Evolutionary conservation across 768 basidiomycete species (phyloP).

Genomic region (Tylopilus vinaceipallidus): DNA sequence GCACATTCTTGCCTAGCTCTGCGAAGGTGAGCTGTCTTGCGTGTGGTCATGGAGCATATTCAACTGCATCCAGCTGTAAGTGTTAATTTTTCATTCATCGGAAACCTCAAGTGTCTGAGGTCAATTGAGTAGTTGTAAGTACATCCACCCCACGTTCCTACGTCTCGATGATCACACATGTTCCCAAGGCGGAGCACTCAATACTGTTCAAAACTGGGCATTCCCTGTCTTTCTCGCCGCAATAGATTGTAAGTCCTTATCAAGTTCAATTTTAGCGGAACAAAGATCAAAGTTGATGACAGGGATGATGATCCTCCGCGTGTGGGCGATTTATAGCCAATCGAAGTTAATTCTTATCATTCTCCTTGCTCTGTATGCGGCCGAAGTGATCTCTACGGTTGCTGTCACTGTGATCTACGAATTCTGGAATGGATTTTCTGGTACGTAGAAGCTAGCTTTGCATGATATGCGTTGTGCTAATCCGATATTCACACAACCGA

Average conservation of each 20-base stretch:
- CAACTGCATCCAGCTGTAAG: background rate
- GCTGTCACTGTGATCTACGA: background rate
- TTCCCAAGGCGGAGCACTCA: background rate
- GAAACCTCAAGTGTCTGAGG: background rate
- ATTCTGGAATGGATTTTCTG: too few relatives aligned
- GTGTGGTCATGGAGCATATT: background rate
- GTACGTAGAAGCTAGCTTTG: background rate
- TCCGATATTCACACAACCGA: background rate
- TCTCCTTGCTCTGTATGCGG: background rate
- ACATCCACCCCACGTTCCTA: background rate
- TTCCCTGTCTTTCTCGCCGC: background rate
- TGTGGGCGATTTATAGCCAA: background rate
- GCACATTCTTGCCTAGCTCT: background rate
- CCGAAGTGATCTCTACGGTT: background rate
- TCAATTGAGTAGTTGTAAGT: background rate
- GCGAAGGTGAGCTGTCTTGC: background rate
- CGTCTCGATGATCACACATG: background rate
- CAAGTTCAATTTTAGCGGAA: too few relatives aligned
- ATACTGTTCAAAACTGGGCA: background rate
- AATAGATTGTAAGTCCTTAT: background rate
- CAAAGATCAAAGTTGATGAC: too few relatives aligned
- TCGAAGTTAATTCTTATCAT: background rate
- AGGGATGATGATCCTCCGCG: background rate
- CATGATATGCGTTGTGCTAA: background rate
- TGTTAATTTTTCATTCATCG: background rate